These are phyloP conservation scores for Exophiala calicioides DNA, from an alignment of 2,329 filamentous ascomycete species.

Conservation along the genomic window DNA sequence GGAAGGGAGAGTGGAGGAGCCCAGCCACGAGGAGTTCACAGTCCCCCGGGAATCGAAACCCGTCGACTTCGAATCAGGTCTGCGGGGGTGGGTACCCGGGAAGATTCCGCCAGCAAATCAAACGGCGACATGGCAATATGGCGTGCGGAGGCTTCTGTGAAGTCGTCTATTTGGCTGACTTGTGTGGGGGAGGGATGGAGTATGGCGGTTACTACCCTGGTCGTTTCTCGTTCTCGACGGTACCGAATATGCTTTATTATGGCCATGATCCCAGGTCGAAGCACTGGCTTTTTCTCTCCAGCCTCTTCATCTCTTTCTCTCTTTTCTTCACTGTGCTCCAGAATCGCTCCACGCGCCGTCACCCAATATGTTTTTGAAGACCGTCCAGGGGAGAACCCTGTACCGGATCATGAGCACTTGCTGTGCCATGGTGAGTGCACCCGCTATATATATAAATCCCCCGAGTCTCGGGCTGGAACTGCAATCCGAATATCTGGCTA, in stretches of 20 bases:
- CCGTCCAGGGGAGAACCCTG: constrained; percentile 31
- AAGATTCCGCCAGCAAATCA: too few relatives aligned
- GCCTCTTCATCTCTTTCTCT: neutral
- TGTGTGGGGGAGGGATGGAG: too few relatives aligned
- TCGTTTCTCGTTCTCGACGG: too few relatives aligned
- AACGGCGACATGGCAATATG: too few relatives aligned
- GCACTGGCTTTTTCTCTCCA: neutral
- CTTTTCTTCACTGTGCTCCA: neutral
- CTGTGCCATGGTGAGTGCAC: constrained; percentile 32
- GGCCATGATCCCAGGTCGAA: neutral
- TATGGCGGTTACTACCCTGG: too few relatives aligned
- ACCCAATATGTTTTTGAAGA: constrained; percentile 17
- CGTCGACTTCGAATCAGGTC: neutral
- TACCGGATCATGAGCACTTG: constrained; percentile 34
- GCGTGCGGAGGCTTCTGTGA: too few relatives aligned
- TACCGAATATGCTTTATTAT: too few relatives aligned
- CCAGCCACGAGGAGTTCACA: too few relatives aligned
- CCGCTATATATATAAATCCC: neutral
- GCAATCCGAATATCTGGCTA: neutral
- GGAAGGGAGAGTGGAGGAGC: too few relatives aligned
- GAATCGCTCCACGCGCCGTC: constrained; percentile 1
- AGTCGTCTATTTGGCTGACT: too few relatives aligned
- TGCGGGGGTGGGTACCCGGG: constrained; percentile 12
- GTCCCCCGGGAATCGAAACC: constrained; percentile 21
- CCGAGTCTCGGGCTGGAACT: neutral